Conservation (phyloP, 2,329 filamentous ascomycete genomes). For the Dactylellina parvicollis region DNA sequence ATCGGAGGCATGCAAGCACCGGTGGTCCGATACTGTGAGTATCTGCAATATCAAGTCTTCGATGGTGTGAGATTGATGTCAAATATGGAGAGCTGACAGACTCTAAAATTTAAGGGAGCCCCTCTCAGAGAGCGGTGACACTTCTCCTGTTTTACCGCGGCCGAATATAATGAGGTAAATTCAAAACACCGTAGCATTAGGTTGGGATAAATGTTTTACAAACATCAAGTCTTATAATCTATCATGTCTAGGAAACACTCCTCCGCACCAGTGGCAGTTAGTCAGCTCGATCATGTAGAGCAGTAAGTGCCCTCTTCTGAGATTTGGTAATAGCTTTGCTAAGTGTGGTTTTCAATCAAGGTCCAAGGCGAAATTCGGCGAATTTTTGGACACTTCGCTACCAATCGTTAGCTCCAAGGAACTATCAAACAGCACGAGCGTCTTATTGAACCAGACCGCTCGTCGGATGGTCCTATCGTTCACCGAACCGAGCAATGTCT, state of each 20-base stretch:
- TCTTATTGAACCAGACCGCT: slow-evolving; percentile 55
- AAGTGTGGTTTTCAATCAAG: slow-evolving; percentile 2
- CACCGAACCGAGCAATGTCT: slow-evolving; percentile 48
- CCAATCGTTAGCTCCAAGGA: slow-evolving; percentile 55
- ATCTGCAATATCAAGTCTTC: neutral
- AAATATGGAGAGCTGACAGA: neutral
- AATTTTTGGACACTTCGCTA: slow-evolving; percentile 53
- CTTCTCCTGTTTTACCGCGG: slow-evolving; percentile 23
- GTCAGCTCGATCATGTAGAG: slow-evolving; percentile 53
- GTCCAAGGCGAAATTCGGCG: slow-evolving; percentile 42
- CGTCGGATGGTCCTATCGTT: slow-evolving; percentile 53
- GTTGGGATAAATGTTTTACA: neutral
- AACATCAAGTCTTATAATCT: neutral
- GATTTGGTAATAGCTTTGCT: neutral
- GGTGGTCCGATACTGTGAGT: slow-evolving; percentile 21
- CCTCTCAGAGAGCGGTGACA: slow-evolving; percentile 17
- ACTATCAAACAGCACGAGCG: slow-evolving; percentile 55
- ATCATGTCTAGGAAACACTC: slow-evolving; percentile 33
- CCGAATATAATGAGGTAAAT: slow-evolving; percentile 41
- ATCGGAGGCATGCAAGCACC: slow-evolving; percentile 30
- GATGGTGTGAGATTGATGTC: neutral
- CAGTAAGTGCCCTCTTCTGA: slow-evolving; percentile 29
- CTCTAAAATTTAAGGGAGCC: slow-evolving; percentile 19
- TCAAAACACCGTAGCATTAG: neutral
- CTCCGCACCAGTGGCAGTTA: slow-evolving; percentile 11